phyloP scores from a whole-genome alignment of 192 early-diverging fungal genomes.

The Thamnidium elegans region DNA sequence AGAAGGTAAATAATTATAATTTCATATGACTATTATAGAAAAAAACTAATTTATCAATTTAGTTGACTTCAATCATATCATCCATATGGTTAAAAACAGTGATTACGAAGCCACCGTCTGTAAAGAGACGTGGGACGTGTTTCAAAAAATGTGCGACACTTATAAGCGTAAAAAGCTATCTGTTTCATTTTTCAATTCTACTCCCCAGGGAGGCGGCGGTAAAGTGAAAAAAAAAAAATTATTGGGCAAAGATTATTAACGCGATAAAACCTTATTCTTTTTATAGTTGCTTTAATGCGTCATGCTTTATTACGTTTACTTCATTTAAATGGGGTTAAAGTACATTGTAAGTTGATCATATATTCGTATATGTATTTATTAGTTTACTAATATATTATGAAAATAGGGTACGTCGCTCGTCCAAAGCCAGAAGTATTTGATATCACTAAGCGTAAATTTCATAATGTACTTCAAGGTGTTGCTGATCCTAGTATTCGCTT shows the following conservation, averaged over 20 bases:
- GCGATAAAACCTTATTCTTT: background rate
- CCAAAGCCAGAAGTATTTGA: conserved; percentile 85
- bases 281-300: conserved; percentile 79
- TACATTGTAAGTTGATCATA: conserved; percentile 45
- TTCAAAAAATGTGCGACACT: conserved; percentile 52
- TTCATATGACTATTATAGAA: background rate
- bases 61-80: conserved; percentile 74
- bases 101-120: conserved; percentile 66
- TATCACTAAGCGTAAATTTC: conserved; percentile 86
- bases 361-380: background rate
- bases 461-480: conserved; percentile 86
- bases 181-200: conserved; percentile 77
- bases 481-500: conserved; percentile 41
- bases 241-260: background rate
- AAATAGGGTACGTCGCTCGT: conserved; percentile 69
- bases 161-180: conserved; percentile 56
- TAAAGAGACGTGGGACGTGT: conserved; percentile 64
- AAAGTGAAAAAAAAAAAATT: background rate
- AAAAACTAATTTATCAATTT: background rate
- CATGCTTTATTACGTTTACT: conserved; percentile 76
- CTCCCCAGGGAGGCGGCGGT: conserved; percentile 83
- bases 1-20: conserved; percentile 27
- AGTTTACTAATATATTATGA: conserved; percentile 5
- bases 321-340: conserved; percentile 61
- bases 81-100: conserved; percentile 59